Evolutionary conservation across 805 yeast species (phyloP).

Genomic region (Yamadazyma insecticola): DNA sequence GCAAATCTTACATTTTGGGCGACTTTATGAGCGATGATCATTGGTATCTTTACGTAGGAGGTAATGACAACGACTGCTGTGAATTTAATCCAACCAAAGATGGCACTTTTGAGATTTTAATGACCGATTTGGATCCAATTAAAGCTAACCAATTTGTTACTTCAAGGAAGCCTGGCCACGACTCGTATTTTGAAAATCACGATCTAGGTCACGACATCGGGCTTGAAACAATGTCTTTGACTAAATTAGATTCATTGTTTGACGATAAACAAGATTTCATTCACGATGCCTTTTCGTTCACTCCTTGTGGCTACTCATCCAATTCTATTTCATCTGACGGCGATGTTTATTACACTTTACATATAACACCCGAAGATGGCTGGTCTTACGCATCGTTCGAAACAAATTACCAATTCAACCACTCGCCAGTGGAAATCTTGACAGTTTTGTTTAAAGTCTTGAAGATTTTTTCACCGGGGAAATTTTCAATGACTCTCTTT

Average conservation of each 20-base stretch:
- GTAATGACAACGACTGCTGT: conserved; percentile 17
- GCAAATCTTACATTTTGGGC: conserved; percentile 73
- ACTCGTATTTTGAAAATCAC: conserved; percentile 45
- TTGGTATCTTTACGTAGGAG: conserved; percentile 83
- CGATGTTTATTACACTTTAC: conserved; percentile 65
- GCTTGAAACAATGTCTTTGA: conserved; percentile 53
- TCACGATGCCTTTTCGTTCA: conserved; percentile 85
- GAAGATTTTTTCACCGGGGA: conserved; percentile 65
- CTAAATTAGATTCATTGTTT: conserved; percentile 62
- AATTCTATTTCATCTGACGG: conserved; percentile 58
- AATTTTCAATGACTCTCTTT: conserved; percentile 53
- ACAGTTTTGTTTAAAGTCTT: conserved; percentile 60
- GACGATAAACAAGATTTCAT: conserved; percentile 12
- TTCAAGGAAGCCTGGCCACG: conserved; percentile 42
- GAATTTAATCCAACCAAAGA: conserved; percentile 26
- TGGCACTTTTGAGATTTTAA: conserved; percentile 82
- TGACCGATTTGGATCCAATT: conserved; percentile 72
- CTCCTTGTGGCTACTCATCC: conserved; percentile 94
- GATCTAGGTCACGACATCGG: conserved; percentile 83
- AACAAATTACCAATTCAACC: conserved; percentile 64
- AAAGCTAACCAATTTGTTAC: conserved; percentile 58
- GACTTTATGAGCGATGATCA: conserved; percentile 70
- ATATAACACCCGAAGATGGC: conserved; percentile 89
- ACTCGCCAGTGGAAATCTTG: conserved; percentile 36
- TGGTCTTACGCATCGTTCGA: conserved; percentile 98